A percentile compares a stretch with the other conserved stretches of the same genome.
Conservation (phyloP, 345 rosid genomes). For the Sisymbrium irio region DNA sequence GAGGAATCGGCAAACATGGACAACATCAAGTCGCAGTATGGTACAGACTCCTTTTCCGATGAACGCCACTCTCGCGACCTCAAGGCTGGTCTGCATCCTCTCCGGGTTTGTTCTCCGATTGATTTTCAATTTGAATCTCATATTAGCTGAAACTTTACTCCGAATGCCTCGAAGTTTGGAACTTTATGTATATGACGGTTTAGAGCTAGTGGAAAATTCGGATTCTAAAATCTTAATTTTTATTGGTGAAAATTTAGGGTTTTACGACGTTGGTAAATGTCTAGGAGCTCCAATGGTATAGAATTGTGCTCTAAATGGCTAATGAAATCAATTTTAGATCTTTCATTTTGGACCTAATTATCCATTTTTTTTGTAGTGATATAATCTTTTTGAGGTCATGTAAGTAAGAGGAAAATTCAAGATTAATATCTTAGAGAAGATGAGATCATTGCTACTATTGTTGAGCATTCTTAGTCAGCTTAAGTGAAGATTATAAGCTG, state of each 20-base stretch:
- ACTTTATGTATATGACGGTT: neutral
- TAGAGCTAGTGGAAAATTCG: constrained; percentile 20
- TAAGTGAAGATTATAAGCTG: neutral
- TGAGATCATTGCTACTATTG: constrained; percentile 1
- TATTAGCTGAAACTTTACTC: constrained; percentile 4
- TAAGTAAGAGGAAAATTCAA: neutral
- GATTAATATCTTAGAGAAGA: neutral
- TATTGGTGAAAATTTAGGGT: constrained; percentile 1
- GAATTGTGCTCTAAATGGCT: neutral
- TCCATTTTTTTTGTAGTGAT: neutral
- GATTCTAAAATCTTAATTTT: neutral
- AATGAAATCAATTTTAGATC: neutral
- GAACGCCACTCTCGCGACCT: constrained; percentile 77
- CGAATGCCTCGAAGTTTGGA: neutral
- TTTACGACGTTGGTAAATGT: neutral
- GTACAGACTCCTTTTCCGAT: constrained; percentile 36
- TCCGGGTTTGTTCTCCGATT: constrained; percentile 51
- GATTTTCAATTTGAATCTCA: neutral
- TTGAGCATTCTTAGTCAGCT: neutral
- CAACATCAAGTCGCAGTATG: constrained; percentile 26
- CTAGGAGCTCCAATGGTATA: constrained; percentile 1
- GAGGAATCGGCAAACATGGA: constrained; percentile 34
- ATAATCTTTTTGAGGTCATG: too few species aligned
- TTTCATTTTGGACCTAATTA: neutral
- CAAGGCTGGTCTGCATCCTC: constrained; percentile 85